Conservation (phyloP, 2,329 filamentous ascomycete genomes). For the Fusarium acutatum region DNA sequence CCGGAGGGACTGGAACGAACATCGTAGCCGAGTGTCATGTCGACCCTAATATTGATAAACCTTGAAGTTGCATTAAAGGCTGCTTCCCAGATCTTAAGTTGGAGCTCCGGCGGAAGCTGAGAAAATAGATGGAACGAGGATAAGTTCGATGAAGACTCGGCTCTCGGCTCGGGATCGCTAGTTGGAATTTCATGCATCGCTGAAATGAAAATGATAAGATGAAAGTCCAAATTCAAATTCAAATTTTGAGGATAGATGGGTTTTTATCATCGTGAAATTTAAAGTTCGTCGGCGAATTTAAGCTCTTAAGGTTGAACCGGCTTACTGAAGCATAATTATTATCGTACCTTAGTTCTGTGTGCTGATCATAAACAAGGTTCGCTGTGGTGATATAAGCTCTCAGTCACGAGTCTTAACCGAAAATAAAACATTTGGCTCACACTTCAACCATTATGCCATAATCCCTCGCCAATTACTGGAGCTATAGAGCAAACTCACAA, state of each 20-base stretch:
- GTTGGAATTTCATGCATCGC: not conserved
- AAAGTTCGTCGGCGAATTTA: not conserved
- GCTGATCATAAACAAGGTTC: not conserved
- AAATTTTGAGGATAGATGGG: too few species aligned
- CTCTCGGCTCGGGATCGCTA: not conserved
- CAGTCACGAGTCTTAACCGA: not conserved
- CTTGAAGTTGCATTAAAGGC: not conserved
- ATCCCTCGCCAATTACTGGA: not conserved
- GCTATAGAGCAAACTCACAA: not conserved
- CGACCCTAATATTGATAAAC: not conserved
- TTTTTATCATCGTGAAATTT: not conserved
- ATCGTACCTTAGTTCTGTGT: not conserved
- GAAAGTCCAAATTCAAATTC: fast-evolving
- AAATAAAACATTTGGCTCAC: too few species aligned
- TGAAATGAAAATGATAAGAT: not conserved
- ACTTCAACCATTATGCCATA: not conserved
- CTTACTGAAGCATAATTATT: not conserved
- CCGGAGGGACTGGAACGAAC: too few species aligned
- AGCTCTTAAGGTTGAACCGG: not conserved
- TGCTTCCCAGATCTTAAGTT: not conserved
- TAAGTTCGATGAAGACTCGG: not conserved
- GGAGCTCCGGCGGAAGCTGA: not conserved
- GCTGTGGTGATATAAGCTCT: not conserved
- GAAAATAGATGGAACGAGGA: not conserved
- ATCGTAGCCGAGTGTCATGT: not conserved